Base-by-base conservation (phyloP, 176 grass and related monocot species). In the Canna indica region DNA sequence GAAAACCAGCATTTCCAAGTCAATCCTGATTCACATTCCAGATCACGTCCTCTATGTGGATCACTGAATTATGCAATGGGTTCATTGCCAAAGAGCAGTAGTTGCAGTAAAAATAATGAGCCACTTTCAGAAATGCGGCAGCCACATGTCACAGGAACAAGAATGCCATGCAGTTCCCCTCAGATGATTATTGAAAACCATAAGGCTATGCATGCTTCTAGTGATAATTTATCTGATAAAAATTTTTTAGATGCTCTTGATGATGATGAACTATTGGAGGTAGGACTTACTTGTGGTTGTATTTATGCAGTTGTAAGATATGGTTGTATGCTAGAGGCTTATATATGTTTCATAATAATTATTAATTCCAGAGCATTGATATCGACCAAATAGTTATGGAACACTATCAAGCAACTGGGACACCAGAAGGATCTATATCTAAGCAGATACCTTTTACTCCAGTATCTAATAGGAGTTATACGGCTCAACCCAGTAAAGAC, bases 381-480 rank as follows among this genome's bases (percentile, higher is more conserved):
- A 79, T 97, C 36, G 94, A 97, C 54, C 88, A 46, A 85, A 92
- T 97, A 75, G 86, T 97, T 52, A 90, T 90, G 94, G 88, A 97
- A 60, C 88, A 91, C 71, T 90, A 90, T 69, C 86, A 97, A 87
- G 76, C 82, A 75, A 85, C 64, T 27, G 72, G 47, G 74, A 88
- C 83, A 67, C 82, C 89, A 30, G 85, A 68, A 83, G 84, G 81
- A 26, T 83, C 36, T 72, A 67, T 76, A 75, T 74, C 77, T 9
- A 31, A 83, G 42, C 39, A 82, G 39, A 9, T 34, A 45, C 77
- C 67, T 54, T 42, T 80, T 54, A 79, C 85, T 77, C 79, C 85
- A 64, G 52, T 78, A 70, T 80, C 68, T 58, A 75, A 71, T 59
- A 84, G 75, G 75, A 79, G 67, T 79, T 76, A 47, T 64, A 56